Evolutionary conservation across 768 basidiomycete species (phyloP).

Genomic region (Suillus subalutaceus): DNA sequence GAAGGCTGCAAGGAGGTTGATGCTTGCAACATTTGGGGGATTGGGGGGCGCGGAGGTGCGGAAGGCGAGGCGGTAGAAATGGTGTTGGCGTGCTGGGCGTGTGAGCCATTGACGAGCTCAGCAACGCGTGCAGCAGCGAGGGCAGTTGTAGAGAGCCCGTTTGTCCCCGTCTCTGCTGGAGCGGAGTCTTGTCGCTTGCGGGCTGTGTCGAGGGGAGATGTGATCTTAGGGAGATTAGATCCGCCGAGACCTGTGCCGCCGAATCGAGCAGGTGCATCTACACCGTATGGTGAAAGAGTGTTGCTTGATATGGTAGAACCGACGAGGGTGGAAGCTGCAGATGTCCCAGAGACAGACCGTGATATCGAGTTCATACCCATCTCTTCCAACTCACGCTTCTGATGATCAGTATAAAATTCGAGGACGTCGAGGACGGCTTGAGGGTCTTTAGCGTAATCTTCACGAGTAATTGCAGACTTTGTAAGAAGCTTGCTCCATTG

Average conservation of each 20-base stretch:
- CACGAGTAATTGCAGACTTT: conserved; percentile 95
- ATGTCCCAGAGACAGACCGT: conserved; percentile 24
- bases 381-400: conserved; percentile 90
- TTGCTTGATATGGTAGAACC: conserved; percentile 30
- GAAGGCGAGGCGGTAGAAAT: conserved; percentile 39
- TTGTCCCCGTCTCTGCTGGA: conserved; percentile 37
- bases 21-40: conserved; percentile 27
- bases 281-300: conserved; percentile 36
- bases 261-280: conserved; percentile 72
- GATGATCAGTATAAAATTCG: conserved; percentile 97
- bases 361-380: conserved; percentile 36
- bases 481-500: conserved; percentile 98
- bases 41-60: conserved; percentile 27
- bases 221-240: conserved; percentile 46
- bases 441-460: conserved; percentile 96
- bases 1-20: conserved; percentile 52
- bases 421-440: conserved; percentile 97
- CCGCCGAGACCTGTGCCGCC: conserved; percentile 94
- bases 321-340: conserved; percentile 34
- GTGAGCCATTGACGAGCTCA: conserved; percentile 61
- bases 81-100: conserved; percentile 42
- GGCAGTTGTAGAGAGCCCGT: conserved; percentile 44
- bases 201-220: conserved; percentile 34
- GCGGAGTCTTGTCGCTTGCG: conserved; percentile 53
- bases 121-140: conserved; percentile 61